Evolutionary conservation across 148 eudicot genomes (phyloP).

Genomic region (Cornus kousa): DNA sequence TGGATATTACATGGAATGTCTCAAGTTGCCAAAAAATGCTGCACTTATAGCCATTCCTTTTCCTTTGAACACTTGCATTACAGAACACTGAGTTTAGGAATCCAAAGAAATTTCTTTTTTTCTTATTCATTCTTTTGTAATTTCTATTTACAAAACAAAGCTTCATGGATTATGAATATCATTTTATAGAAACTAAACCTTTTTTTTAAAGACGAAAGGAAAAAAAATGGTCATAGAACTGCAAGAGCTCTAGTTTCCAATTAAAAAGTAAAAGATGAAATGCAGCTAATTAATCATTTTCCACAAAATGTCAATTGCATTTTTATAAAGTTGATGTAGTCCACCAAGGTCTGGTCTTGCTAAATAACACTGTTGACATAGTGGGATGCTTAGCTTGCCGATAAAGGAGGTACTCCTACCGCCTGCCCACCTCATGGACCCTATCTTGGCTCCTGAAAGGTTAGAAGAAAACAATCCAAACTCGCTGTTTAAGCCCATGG

Average conservation of each 20-base stretch:
- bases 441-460: no score
- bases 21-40: not conserved
- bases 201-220: not conserved
- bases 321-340: not conserved
- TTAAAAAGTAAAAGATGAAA: no score
- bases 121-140: not conserved
- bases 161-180: not conserved
- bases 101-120: no score
- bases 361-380: slow-evolving; percentile 33
- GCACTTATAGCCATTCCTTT: no score
- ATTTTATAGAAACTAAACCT: not conserved
- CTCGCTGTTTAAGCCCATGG: no score
- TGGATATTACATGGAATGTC: not conserved
- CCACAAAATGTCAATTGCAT: no score
- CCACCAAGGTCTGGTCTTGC: slow-evolving; percentile 49
- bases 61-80: not conserved
- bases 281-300: no score
- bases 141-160: not conserved
- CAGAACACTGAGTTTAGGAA: not conserved
- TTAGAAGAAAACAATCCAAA: no score
- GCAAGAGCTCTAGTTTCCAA: no score
- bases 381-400: slow-evolving; percentile 57
- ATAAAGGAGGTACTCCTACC: slow-evolving; percentile 37
- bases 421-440: no score
- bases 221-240: no score